phyloP scores from a whole-genome alignment of 257 asterid genomes.

The Coffea canephora region DNA sequence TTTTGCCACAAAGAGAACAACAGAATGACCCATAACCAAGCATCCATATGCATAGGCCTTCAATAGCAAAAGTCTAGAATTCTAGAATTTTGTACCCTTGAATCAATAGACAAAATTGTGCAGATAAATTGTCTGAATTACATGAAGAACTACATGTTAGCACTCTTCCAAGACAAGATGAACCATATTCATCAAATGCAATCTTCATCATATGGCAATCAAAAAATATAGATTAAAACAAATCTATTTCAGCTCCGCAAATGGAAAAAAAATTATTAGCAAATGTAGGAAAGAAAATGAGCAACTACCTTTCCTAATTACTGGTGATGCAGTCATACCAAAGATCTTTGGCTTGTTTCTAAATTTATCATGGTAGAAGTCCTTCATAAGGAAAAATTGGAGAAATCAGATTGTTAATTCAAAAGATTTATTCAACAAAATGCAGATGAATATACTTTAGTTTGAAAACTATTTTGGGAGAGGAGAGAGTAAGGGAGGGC shows the following conservation, averaged over 20 bases:
- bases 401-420: not conserved
- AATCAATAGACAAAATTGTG: not conserved
- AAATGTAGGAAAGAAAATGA: not conserved
- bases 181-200: not conserved
- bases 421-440: not conserved
- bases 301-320: slow-evolving; percentile 53
- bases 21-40: not conserved
- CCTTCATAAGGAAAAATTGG: slow-evolving; percentile 39
- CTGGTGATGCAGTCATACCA: slow-evolving; percentile 78
- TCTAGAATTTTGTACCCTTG: not conserved
- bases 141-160: not conserved
- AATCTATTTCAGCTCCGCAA: not conserved
- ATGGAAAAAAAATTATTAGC: not conserved
- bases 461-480: not conserved
- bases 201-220: not conserved
- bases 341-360: slow-evolving; percentile 56
- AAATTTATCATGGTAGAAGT: slow-evolving; percentile 54
- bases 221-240: not conserved
- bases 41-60: not conserved
- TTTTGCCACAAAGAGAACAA: not conserved
- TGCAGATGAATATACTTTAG: not conserved
- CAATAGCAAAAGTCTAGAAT: not conserved
- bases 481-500: not conserved
- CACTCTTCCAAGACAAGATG: not conserved
- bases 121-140: not conserved